Base-by-base conservation (phyloP, 768 basidiomycete genomes). In the Phlebiopsis gigantea region DNA sequence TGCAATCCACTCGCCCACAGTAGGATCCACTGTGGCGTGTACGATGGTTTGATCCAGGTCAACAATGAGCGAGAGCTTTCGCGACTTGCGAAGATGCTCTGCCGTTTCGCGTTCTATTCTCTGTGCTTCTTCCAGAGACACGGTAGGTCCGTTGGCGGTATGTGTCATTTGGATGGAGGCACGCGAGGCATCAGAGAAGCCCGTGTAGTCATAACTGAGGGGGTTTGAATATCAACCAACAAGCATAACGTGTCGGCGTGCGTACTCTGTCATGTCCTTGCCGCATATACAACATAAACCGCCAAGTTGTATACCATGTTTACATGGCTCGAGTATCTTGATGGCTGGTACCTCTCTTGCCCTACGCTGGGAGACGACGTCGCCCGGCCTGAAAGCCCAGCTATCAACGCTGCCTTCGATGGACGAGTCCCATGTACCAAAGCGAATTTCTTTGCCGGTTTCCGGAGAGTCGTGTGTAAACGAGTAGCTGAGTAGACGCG, bases 11-110 rank as follows among this genome's bases (percentile, higher is more conserved):
- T 98, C 96, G 29, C 93, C 95, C 1, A 98, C 93, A 0, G 97
- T 98, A 4, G 97, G 96, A 72, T 99, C 97, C 24, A 98, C 95
- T 0, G 96, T 98, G 7, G 97, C 96, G 66, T 99, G 97, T 3
- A 99, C 92, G 68, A 98, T 94, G 12, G 97, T 99, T 70, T 99
- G 97, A 73, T 99, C 97, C 30, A 99, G 82, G 76, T 99, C 97
- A 64, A 99, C 96, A 62, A 99, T 98, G 49, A 99, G 85, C 30
- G 91, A 93, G 29, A 99, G 84, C 69, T 86, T 93, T 53, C 85
- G 81, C 4, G 81, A 75, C 55, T 80, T 78, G 65, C 92, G 79
- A 31, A 99, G 82, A 62, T 85, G 86, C 1, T 86, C 75, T 1
- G 92, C 87, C 1, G 88, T 90, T 66, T 93, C 87, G 39, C 79